Percentiles rank a stretch among this genome's conserved stretches.
Evolutionary conservation across 805 yeast genomes (phyloP).

Genomic region (Jamesozyma piceae): DNA sequence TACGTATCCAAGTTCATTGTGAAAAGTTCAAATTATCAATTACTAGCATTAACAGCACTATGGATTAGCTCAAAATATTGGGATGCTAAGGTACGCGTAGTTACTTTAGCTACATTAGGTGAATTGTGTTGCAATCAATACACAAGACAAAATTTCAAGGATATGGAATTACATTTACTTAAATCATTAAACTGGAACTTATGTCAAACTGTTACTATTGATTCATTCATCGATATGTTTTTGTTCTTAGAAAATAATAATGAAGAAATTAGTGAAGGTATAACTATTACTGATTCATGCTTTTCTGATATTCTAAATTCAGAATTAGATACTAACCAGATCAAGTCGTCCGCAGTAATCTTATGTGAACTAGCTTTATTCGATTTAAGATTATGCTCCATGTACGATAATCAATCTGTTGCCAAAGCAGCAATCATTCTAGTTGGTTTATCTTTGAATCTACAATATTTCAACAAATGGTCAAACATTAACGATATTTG

Average conservation of each 20-base stretch:
- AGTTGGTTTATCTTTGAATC: constrained; percentile 37
- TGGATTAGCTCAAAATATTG: constrained; percentile 82
- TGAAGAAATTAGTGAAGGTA: constrained; percentile 2
- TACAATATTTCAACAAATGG: constrained; percentile 13
- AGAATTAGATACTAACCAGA: constrained; percentile 31
- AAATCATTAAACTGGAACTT: constrained; percentile 58
- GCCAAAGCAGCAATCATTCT: constrained; percentile 45
- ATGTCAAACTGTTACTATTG: constrained; percentile 48
- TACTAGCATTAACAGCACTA: constrained; percentile 75
- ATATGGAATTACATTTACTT: constrained; percentile 61
- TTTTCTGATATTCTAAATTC: constrained; percentile 1
- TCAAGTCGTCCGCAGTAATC: constrained; percentile 49
- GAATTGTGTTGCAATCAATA: constrained; percentile 52
- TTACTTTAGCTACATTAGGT: constrained; percentile 42
- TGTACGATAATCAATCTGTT: constrained; percentile 37
- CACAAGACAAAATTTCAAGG: constrained; percentile 46
- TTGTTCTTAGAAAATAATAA: constrained; percentile 23
- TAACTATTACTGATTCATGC: background rate
- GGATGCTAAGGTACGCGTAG: constrained; percentile 59
- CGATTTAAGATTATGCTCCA: constrained; percentile 48
- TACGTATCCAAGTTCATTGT: constrained; percentile 77
- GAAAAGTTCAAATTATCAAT: constrained; percentile 72
- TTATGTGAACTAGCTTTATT: constrained; percentile 60
- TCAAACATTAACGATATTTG: constrained; percentile 13
- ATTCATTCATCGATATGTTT: constrained; percentile 50